Base-by-base conservation (phyloP, 306 rosid species). In the Quillaja saponaria region DNA sequence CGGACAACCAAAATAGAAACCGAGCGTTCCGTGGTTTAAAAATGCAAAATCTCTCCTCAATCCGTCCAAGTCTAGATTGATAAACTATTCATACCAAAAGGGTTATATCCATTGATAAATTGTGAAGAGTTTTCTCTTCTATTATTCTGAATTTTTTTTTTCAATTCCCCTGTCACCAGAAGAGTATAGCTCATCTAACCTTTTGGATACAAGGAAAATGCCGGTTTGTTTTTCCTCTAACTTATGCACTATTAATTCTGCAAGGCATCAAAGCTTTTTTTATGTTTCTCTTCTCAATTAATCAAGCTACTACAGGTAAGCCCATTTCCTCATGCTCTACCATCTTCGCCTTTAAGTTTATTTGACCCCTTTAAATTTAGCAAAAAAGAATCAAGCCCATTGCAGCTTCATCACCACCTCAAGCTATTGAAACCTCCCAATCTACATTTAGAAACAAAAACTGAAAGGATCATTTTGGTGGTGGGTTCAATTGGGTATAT, bases 401-500 rank as follows among this genome's bases (percentile, higher is more conserved):
- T 75, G 75, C 82, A 11, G 80, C 83, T 52, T 65, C 82, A 19
- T 37, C 87, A 13, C 68, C 72, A 18, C 50, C 79, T 58, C 80
- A 82, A 34, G 38, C 55, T 40, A 58, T 75, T 61, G 83, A 85
- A 57, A 50, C 78, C 11, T 21, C 66, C 55, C 69, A 72, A 76
- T 64, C 84, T 47, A 39, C 84, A 49, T 94, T 69, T 64, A 83
- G 99, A 63, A 59, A 16, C 76, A 90, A 85, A 55, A 75, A 49
- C 31, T 95, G 96, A 46, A 85, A 85, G 71, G 95, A 90, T 44
- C 44, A 58, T 94, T 45, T 61, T 94, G 62, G 90, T 90, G 8
- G 96, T 87, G 68, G 97, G 99, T 49, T 86, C 96, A 53, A 89
- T 97, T 72, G 99, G 99, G 71, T 94, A 94, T 69, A 94, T 90